These are phyloP conservation scores for Solanum pimpinellifolium DNA, from an alignment of 257 asterid genomes.

Conservation along the genomic window DNA sequence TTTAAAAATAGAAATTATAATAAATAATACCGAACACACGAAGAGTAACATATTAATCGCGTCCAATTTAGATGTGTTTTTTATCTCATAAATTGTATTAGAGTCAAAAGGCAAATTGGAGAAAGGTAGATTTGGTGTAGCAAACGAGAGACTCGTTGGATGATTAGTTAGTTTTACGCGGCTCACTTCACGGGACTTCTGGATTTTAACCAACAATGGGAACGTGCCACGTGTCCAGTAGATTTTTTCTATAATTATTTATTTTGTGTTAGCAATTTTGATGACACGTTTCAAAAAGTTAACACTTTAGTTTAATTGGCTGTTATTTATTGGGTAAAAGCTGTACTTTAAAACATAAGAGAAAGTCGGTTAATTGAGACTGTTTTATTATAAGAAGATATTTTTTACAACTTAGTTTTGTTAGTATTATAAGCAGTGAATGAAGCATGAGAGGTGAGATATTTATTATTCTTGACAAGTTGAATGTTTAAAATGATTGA, in stretches of 20 bases:
- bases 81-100: too few species aligned
- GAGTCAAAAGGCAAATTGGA: background rate
- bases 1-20: too few species aligned
- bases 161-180: background rate
- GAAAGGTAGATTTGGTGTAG: background rate
- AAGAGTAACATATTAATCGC: too few species aligned
- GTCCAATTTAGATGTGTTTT: too few species aligned
- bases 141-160: background rate
- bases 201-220: background rate
- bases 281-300: background rate
- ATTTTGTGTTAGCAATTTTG: background rate
- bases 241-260: background rate
- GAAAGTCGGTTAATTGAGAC: background rate
- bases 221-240: constrained; percentile 6
- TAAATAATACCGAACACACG: too few species aligned
- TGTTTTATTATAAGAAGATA: background rate
- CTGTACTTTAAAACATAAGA: background rate
- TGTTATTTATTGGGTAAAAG: background rate
- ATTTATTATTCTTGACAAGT: background rate
- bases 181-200: constrained; percentile 10
- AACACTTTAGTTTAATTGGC: background rate
- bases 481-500: background rate
- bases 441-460: background rate
- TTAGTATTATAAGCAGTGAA: background rate
- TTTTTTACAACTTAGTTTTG: background rate